These are phyloP conservation scores for Microthlaspi erraticum DNA, from an alignment of 345 rosid species.

Conservation along the genomic window DNA sequence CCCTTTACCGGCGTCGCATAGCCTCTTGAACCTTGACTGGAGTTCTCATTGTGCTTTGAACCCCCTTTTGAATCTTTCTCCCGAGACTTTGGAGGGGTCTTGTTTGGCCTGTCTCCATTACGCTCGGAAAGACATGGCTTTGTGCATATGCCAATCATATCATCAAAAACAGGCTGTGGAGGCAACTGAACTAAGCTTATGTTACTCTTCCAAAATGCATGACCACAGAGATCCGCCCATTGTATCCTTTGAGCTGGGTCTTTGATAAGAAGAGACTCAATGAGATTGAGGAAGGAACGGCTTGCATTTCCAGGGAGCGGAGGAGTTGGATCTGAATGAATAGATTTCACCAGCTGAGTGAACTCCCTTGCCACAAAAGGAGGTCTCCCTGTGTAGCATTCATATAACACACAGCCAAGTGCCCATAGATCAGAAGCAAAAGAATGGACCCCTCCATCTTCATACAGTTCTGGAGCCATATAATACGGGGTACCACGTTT, in stretches of 20 bases:
- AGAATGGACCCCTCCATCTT: slow-evolving; percentile 96
- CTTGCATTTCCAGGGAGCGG: slow-evolving; percentile 90
- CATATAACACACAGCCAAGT: slow-evolving; percentile 94
- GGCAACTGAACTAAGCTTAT: slow-evolving; percentile 64
- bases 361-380: slow-evolving; percentile 90
- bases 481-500: slow-evolving; percentile 98
- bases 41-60: slow-evolving; percentile 68
- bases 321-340: slow-evolving; percentile 87
- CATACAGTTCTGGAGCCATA: slow-evolving; percentile 99
- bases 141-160: slow-evolving; percentile 64
- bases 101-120: slow-evolving; percentile 76
- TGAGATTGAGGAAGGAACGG: slow-evolving; percentile 72
- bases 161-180: slow-evolving; percentile 85
- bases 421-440: slow-evolving; percentile 99
- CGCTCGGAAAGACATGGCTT: slow-evolving; percentile 83
- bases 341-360: slow-evolving; percentile 87
- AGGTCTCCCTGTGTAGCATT: slow-evolving; percentile 90
- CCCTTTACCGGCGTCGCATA: slow-evolving; percentile 72
- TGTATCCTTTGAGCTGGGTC: slow-evolving; percentile 94
- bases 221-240: slow-evolving; percentile 84
- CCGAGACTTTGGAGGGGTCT: slow-evolving; percentile 73
- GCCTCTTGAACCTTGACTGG: slow-evolving; percentile 54
- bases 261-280: slow-evolving; percentile 87
- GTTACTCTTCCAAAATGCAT: slow-evolving; percentile 88
- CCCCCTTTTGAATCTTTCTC: slow-evolving; percentile 75